These are phyloP conservation scores for Phytophthora ohioensis DNA, from an alignment of 352 stramenopile genomes.

Conservation along the genomic window DNA sequence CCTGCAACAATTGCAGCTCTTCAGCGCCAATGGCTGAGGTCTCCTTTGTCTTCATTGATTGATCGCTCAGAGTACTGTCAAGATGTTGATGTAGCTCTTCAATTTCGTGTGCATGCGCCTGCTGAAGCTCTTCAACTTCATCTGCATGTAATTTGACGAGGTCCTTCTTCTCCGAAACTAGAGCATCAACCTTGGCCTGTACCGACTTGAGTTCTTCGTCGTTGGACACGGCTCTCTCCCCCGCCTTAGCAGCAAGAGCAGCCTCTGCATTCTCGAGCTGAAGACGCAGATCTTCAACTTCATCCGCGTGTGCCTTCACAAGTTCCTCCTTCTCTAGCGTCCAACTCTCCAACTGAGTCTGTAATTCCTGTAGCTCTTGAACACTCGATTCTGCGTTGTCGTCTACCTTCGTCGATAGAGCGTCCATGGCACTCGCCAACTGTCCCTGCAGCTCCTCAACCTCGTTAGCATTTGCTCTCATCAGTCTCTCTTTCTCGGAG, in stretches of 20 bases:
- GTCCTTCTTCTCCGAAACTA: constrained; percentile 9
- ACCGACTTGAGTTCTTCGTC: constrained; percentile 13
- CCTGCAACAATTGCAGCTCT: constrained; percentile 15
- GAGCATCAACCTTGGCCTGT: constrained; percentile 2
- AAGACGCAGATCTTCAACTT: constrained; percentile 31
- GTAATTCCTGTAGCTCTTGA: constrained; percentile 26
- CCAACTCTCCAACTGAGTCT: constrained; percentile 19
- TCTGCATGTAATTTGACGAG: not conserved
- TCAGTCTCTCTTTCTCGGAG: constrained; percentile 31
- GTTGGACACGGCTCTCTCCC: not conserved
- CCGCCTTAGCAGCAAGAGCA: not conserved
- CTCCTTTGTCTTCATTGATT: not conserved
- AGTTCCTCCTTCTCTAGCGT: constrained; percentile 15
- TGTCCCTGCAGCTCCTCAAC: constrained; percentile 40
- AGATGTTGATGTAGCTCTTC: constrained; percentile 10
- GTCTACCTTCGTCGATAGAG: constrained; percentile 12
- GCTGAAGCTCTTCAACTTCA: constrained; percentile 10
- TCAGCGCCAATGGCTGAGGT: not conserved
- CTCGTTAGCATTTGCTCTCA: constrained; percentile 26
- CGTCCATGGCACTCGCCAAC: constrained; percentile 35
- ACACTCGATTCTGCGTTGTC: constrained; percentile 5
- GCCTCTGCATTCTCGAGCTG: constrained; percentile 29
- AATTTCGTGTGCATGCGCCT: constrained; percentile 10
- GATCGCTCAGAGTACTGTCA: not conserved
- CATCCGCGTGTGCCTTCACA: constrained; percentile 14